phyloP scores from a whole-genome alignment of 108 stramenopile species.

The Aurantiochytrium sp. region DNA sequence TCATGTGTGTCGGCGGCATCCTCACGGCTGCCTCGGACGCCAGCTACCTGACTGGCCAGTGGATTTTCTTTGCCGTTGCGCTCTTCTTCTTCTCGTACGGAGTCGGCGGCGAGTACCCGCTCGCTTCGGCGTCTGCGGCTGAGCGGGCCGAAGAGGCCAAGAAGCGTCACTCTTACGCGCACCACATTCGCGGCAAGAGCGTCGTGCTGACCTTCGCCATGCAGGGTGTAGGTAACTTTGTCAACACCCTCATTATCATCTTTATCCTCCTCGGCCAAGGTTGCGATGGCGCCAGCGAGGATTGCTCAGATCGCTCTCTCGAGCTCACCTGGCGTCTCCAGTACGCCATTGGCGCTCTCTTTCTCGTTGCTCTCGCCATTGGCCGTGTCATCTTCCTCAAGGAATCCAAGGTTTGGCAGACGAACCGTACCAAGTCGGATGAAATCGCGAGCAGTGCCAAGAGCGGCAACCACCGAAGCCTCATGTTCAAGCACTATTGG shows the following conservation, averaged over 20 bases:
- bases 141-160: background rate
- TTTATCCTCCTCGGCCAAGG: constrained; percentile 9
- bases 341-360: background rate
- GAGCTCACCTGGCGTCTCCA: constrained; percentile 16
- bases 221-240: constrained; percentile 43
- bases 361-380: background rate
- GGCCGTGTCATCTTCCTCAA: background rate
- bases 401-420: background rate
- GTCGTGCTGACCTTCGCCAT: constrained; percentile 47
- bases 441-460: background rate
- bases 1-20: background rate
- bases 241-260: background rate
- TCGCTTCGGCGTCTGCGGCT: constrained; percentile 40
- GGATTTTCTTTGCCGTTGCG: background rate
- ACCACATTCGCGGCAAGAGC: constrained; percentile 7
- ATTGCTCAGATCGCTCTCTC: constrained; percentile 11
- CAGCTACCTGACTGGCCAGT: background rate
- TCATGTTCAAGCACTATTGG: background rate
- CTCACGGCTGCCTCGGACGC: background rate
- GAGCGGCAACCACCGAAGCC: background rate
- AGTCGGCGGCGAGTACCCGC: constrained; percentile 56
- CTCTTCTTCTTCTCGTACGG: constrained; percentile 35
- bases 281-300: background rate
- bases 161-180: background rate
- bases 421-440: background rate